phyloP scores from a whole-genome alignment of 768 basidiomycete genomes.

The Boletus edulis region DNA sequence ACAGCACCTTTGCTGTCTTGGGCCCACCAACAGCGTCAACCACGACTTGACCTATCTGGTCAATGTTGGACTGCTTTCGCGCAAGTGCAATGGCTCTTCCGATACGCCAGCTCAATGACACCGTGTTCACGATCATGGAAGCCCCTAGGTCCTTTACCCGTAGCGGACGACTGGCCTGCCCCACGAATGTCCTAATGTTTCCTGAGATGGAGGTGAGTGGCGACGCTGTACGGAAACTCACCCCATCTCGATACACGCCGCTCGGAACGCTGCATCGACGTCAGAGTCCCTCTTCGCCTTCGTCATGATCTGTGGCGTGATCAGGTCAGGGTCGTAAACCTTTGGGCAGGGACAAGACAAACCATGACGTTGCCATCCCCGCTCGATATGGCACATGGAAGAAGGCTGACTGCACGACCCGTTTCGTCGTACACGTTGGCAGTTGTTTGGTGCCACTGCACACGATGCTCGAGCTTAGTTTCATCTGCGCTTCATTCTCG shows the following conservation, averaged over 20 bases:
- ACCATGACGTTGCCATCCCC: conserved; percentile 39
- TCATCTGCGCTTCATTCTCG: conserved; percentile 2
- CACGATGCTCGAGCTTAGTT: not conserved
- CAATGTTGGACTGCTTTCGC: conserved; percentile 44
- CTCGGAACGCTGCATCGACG: conserved; percentile 46
- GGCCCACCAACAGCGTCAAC: conserved; percentile 37
- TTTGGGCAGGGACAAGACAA: not conserved
- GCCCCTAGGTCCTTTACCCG: conserved; percentile 33
- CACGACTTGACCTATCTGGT: conserved; percentile 33
- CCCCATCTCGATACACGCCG: conserved; percentile 53
- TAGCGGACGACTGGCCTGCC: conserved; percentile 42
- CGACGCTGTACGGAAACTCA: conserved; percentile 6
- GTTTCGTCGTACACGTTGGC: conserved; percentile 28
- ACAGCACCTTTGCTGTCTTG: conserved; percentile 41
- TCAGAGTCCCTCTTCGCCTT: conserved; percentile 41
- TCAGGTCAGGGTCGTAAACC: conserved; percentile 8
- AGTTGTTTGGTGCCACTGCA: conserved; percentile 32
- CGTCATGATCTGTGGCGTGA: conserved; percentile 36
- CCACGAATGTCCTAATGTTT: conserved; percentile 39
- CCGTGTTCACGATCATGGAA: conserved; percentile 48
- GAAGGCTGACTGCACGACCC: conserved; percentile 27
- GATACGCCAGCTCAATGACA: conserved; percentile 62
- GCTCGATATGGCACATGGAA: conserved; percentile 35
- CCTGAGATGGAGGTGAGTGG: not conserved
- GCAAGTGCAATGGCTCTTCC: conserved; percentile 56